A percentile compares a stretch with the other conserved stretches of the same genome.
Evolutionary conservation across 495 filamentous ascomycete species (phyloP).

Genomic region (Neohortaea acidophila): DNA sequence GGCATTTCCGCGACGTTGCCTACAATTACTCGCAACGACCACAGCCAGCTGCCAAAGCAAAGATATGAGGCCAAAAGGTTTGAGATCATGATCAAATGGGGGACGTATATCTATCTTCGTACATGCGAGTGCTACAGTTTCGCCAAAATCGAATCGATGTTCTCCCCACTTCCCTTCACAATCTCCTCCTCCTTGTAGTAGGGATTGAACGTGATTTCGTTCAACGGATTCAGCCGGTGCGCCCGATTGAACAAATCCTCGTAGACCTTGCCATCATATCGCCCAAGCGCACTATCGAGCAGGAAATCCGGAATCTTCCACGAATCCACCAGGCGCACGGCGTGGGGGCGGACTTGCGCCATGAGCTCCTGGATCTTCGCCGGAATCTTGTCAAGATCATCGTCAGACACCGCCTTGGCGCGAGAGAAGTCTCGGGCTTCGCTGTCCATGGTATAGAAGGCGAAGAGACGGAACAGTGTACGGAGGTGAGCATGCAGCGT

Average conservation of each 20-base stretch:
- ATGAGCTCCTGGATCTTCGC: conserved; percentile 30
- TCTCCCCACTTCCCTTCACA: conserved; percentile 27
- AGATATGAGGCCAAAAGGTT: conserved; percentile 21
- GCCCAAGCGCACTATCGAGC: conserved; percentile 34
- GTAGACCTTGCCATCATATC: conserved; percentile 35
- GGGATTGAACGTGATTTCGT: conserved; percentile 32
- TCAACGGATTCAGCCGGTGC: conserved; percentile 34
- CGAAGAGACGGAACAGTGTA: conserved; percentile 32
- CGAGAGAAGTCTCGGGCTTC: conserved; percentile 27
- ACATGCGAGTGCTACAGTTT: conserved; percentile 25
- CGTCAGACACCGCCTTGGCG: conserved; percentile 25
- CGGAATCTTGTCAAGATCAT: conserved; percentile 25
- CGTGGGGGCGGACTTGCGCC: conserved; percentile 32
- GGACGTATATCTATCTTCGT: too few species aligned
- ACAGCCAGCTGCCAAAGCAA: conserved; percentile 24
- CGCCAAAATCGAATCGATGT: conserved; percentile 18
- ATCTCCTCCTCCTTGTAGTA: conserved; percentile 37
- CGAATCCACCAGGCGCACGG: conserved; percentile 33
- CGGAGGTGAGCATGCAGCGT: conserved; percentile 19
- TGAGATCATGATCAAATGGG: too few species aligned
- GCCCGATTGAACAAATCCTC: conserved; percentile 35
- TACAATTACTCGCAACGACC: conserved; percentile 33
- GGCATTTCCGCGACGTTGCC: conserved; percentile 34
- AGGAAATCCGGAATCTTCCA: conserved; percentile 37
- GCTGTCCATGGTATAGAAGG: conserved; percentile 30